Evolutionary conservation across 768 basidiomycete species (phyloP).

Genomic region (Mycena maculata): DNA sequence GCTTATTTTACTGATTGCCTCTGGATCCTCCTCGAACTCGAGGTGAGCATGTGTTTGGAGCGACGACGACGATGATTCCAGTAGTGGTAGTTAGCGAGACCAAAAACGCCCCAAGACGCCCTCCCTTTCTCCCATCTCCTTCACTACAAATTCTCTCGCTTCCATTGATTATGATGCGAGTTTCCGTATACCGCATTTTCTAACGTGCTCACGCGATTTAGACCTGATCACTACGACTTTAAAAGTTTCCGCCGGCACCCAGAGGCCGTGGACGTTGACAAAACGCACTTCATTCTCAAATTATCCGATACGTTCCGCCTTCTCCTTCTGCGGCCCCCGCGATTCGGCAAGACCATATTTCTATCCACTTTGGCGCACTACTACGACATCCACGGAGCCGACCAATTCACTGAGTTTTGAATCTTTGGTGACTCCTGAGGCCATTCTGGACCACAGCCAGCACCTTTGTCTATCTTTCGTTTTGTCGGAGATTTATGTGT

Average conservation of each 20-base stretch:
- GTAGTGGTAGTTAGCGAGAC: background rate
- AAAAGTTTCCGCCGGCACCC: background rate
- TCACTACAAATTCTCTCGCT: background rate
- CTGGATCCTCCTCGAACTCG: background rate
- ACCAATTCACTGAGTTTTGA: constrained; percentile 2
- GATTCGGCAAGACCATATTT: constrained; percentile 20
- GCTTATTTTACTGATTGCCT: background rate
- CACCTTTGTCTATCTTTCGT: constrained; percentile 16
- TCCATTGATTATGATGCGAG: background rate
- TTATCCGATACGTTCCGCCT: background rate
- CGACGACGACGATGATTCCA: background rate
- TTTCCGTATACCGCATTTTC: background rate
- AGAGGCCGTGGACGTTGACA: background rate
- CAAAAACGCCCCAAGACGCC: background rate
- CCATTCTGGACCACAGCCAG: background rate
- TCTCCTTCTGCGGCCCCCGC: constrained; percentile 19
- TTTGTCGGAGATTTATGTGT: background rate
- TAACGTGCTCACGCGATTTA: background rate
- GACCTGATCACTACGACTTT: background rate
- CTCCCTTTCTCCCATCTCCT: background rate
- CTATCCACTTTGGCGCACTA: constrained; percentile 8
- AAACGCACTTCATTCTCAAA: background rate
- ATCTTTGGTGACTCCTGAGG: background rate
- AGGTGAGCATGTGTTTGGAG: background rate
- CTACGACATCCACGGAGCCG: constrained; percentile 8